phyloP scores from a whole-genome alignment of 202 grass and related monocot species.

The Schoenoplectus tabernaemontani region DNA sequence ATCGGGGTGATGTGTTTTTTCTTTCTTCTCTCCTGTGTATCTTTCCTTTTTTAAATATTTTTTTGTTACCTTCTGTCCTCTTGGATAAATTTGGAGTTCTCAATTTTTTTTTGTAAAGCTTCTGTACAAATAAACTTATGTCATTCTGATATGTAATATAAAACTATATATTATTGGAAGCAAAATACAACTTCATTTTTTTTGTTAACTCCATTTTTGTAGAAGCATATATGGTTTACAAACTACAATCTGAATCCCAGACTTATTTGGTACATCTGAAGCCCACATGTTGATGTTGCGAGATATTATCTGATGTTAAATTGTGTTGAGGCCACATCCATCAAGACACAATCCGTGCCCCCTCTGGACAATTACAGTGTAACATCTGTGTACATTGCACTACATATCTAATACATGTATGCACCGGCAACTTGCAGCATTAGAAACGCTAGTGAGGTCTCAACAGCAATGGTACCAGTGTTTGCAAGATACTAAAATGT shows the following conservation, averaged over 20 bases:
- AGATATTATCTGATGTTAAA: too few relatives aligned
- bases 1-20: background rate
- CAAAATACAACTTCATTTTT: background rate
- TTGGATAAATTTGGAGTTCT: background rate
- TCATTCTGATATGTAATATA: background rate
- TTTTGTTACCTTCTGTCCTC: background rate
- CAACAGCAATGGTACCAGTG: background rate
- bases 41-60: background rate
- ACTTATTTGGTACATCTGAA: background rate
- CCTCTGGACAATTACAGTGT: too few relatives aligned
- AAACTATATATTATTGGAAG: background rate
- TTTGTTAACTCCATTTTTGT: background rate
- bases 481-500: background rate
- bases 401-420: background rate
- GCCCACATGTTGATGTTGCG: background rate
- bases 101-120: background rate
- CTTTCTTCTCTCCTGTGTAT: background rate
- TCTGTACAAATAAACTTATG: background rate
- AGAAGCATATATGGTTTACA: background rate
- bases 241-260: background rate
- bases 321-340: background rate
- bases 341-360: background rate
- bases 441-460: background rate
- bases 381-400: background rate
- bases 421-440: background rate